phyloP scores from a whole-genome alignment of 108 stramenopile species.

The Fistulifera pelliculosa region DNA sequence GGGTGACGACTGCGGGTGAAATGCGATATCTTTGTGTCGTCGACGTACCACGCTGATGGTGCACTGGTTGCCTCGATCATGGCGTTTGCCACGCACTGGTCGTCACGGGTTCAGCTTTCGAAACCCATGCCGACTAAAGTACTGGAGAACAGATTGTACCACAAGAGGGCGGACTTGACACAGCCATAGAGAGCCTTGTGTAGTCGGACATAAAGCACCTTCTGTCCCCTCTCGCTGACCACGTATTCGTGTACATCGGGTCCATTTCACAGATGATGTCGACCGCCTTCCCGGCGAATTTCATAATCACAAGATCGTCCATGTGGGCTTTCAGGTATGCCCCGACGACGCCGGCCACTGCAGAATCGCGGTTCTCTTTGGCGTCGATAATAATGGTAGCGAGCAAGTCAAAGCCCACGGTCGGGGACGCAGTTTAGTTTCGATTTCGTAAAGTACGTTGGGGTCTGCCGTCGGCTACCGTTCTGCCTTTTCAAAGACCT shows the following conservation, averaged over 20 bases:
- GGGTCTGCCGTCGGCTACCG: slow-evolving; percentile 9
- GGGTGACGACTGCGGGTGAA: slow-evolving; percentile 5
- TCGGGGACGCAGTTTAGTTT: slow-evolving; percentile 15
- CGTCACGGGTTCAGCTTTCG: slow-evolving; percentile 33
- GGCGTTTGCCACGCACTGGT: slow-evolving; percentile 42
- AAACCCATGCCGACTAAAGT: slow-evolving; percentile 25
- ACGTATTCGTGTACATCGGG: not conserved
- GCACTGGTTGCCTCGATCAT: slow-evolving; percentile 19
- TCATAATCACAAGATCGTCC: slow-evolving; percentile 12
- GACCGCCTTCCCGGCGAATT: slow-evolving; percentile 4
- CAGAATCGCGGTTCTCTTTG: slow-evolving; percentile 24
- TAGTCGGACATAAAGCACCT: slow-evolving; percentile 8
- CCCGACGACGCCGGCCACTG: slow-evolving; percentile 6
- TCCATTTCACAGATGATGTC: slow-evolving; percentile 2
- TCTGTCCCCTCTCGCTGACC: not conserved
- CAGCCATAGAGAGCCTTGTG: slow-evolving; percentile 9
- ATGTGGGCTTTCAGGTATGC: slow-evolving; percentile 7
- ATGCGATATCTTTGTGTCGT: slow-evolving; percentile 45
- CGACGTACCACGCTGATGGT: slow-evolving; percentile 42
- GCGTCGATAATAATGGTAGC: slow-evolving; percentile 21
- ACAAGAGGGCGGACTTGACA: slow-evolving; percentile 23
- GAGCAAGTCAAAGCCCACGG: slow-evolving; percentile 11
- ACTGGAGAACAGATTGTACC: slow-evolving; percentile 14
- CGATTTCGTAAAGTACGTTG: not conserved
- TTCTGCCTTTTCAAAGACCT: slow-evolving; percentile 10